Evolutionary conservation across 805 yeast genomes (phyloP).

Genomic region (Zygotorulaspora sp.): DNA sequence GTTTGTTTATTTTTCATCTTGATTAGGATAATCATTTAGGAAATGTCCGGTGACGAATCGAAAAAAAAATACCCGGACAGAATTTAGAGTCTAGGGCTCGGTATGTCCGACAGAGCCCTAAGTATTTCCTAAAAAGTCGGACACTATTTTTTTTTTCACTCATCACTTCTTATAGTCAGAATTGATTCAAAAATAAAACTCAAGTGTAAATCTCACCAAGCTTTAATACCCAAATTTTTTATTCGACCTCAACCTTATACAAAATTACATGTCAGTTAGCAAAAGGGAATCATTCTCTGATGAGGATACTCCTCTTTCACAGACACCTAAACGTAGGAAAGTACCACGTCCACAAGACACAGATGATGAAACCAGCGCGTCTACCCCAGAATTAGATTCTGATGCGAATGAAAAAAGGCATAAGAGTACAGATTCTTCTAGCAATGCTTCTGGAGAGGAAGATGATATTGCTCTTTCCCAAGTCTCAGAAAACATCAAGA

Average conservation of each 20-base stretch:
- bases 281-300: conserved; percentile 11
- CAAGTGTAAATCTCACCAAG: too few species aligned
- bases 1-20: conserved; percentile 10
- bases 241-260: too few species aligned
- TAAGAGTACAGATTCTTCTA: background rate
- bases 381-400: background rate
- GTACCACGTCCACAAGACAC: conserved; percentile 15
- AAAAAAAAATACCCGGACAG: too few species aligned
- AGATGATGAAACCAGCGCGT: conserved; percentile 12
- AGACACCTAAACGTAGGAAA: conserved; percentile 13
- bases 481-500: conserved; percentile 15
- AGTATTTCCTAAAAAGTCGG: too few species aligned
- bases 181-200: too few species aligned
- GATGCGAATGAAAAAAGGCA: background rate
- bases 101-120: background rate
- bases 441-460: conserved; percentile 11
- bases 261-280: conserved; percentile 15
- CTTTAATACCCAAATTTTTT: too few species aligned
- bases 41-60: conserved; percentile 1
- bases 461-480: conserved; percentile 26
- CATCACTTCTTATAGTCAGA: conserved; percentile 1
- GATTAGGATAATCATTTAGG: conserved; percentile 8
- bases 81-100: too few species aligned
- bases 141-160: background rate
- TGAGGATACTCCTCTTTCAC: conserved; percentile 20